Base-by-base conservation (phyloP, 2,329 filamentous ascomycete species). In the Aspergillus ibericus region DNA sequence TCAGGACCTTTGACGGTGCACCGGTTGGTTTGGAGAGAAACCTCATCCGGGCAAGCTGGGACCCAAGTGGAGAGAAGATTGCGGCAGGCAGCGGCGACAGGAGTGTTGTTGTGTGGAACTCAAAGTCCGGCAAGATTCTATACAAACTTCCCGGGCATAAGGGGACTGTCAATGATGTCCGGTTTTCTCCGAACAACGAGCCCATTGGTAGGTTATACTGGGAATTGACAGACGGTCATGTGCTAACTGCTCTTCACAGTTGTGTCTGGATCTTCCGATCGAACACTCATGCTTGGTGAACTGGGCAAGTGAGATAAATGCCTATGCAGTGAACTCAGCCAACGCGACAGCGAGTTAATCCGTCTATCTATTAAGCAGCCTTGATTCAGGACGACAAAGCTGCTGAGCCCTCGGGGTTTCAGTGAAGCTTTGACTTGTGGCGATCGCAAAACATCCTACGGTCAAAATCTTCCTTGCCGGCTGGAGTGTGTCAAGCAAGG, bases 111-210 rank as follows among this genome's bases (percentile, higher is more conserved):
- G 87, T 98, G 9, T 99, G 95, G 95, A 93, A 95, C 52, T 87
- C 82, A 56, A 88, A 91, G 72, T 90, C 85, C n/a, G 93, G 91
- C 59, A 98, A 96, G 79, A 81, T 99, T 67, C 76, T 96, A 63
- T 96, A 97, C 78, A 98, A 98, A 78, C 82, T 99, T 53, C 95
- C 95, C 1, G 95, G 95, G 0, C 95, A 99, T 75, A 95, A 92
- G 77, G 95, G 93, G 34, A 91, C 91, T 0, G 95, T 98, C 53
- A 99, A 98, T 73, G 92, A 93, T 73, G 93, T 93, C 55, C 89
- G 96, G 66, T 96, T 99, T 72, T 89, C 91, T 50, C 92, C 93
- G 4, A 85, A 85, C 38, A 86, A 89, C 60, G 92, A 97, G 68
- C 92, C 92, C 18, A 90, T 97, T 61, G 84, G 93, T 96, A 83